Evolutionary conservation across 225 moss, liverwort and hornwort species (phyloP), one percentile per base, ranked within the genome.

Genomic region (Physcomitrium patens): DNA sequence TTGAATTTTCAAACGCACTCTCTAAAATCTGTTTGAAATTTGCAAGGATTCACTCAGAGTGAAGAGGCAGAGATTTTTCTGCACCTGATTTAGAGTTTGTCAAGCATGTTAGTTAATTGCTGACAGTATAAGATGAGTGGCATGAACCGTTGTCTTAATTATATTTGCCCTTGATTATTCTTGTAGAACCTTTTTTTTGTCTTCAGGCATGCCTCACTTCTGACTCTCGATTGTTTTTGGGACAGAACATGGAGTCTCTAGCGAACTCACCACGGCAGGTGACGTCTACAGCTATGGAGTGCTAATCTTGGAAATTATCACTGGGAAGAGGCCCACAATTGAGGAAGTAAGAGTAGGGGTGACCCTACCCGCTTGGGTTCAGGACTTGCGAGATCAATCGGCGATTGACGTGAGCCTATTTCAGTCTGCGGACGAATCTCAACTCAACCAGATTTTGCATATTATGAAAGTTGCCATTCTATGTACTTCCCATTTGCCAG

Each of bases 211-310:
- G 7, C 31, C 31, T 37, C 31, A 37, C 31, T 7, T 37, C 31
- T 37, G 31, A 37, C 31, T 37, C 31, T 37, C 31, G 7, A 37
- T 37, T 51, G 50, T n/a, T n/a, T 2, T 47, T 49, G 63, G 27
- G 31, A 37, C 74, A 78, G 88, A 88, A 42, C 85, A 85, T 51
- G 85, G 72, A 14, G 80, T 80, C 41, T 77, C 80, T 17, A 63
- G 66, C 61, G 82, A 88, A 14, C 68, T 82, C 56, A 78, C 78
- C 10, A 37, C 31, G 47, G 71, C 80, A 41, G 88, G 88, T 14
- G 88, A 88, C 61, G 82, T 88, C 7, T 88, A 85, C 80, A 88
- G 88, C 80, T 88, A 73, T 48, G 88, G 87, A 77, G 87, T 87
- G 49, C 46, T 87, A 63, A 79, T 87, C 31, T 41, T 87, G 69